Base-by-base conservation (phyloP, 805 yeast species). In the Saturnispora sekii region DNA sequence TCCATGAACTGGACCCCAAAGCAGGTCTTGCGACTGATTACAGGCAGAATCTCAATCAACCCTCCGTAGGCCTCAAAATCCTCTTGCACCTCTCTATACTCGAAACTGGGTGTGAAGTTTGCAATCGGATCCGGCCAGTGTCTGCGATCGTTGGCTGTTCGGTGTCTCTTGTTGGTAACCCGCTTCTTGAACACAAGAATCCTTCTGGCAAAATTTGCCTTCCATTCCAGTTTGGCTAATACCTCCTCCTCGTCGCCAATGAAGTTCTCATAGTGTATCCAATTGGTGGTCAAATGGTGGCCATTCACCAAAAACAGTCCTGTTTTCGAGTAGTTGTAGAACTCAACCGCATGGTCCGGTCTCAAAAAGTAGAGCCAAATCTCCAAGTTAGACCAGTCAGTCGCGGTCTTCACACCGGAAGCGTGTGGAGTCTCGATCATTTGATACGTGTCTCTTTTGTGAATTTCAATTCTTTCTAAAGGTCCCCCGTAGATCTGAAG, bases 401-500 rank as follows among this genome's bases (percentile, higher is more conserved):
- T 51, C 1, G 50, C 40, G n/a, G 15, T 43, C 7, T 38, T 36
- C 4, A 21, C 26, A 21, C 26, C 17, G 14, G 44, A 15, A 5
- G 16, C n/a, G 11, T 7, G 4, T 14, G 39, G 35, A 12, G 11
- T 51, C 51, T 30, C 48, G 15, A 16, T 48, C 45, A 42, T 49
- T 16, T 37, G 49, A 40, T 48, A 39, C 15, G 48, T 51, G n/a
- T 53, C 56, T 18, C 44, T 53, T 29, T 48, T 50, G 15, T 54
- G 43, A 28, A 66, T 52, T 11, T 59, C 63, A 4, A 80, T 53
- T 41, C 68, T 70, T 49, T 81, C 85, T 41, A 84, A 60, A 0
- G 86, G 84, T 0, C 94, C 94, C 2, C 93, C 89, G 51, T 69
- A 65, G 0, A 81, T 64, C 43, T 76, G 82, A 1, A 76, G 56